Conservation (phyloP, 805 yeast species). For the Phaffomyces antillensis region DNA sequence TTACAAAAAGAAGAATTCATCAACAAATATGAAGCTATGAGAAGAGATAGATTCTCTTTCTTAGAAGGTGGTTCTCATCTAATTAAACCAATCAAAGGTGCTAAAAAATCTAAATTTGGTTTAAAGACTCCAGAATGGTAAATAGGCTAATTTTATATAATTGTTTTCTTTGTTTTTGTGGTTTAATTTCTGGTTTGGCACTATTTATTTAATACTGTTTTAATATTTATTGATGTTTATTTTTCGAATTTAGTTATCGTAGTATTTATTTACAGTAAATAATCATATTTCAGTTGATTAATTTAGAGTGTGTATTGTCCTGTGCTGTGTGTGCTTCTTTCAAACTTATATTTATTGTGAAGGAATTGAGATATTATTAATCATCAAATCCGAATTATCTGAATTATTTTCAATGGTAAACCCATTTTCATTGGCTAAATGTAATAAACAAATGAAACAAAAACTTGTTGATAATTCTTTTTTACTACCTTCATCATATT, state of each 20-base stretch:
- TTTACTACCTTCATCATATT: constrained; percentile 48
- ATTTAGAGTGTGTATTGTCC: neutral
- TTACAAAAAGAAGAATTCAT: constrained; percentile 82
- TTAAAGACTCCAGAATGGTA: constrained; percentile 72
- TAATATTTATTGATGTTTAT: neutral
- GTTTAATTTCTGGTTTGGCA: neutral
- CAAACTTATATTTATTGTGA: neutral
- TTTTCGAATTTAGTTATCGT: neutral
- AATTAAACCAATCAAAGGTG: constrained; percentile 56
- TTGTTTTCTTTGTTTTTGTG: neutral
- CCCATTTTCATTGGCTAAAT: constrained; percentile 83
- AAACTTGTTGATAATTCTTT: constrained; percentile 77
- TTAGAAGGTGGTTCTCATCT: constrained; percentile 81
- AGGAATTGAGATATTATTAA: constrained; percentile 2
- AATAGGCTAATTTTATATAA: constrained; percentile 2
- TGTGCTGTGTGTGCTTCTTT: too few relatives aligned
- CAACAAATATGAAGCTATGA: constrained; percentile 60
- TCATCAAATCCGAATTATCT: constrained; percentile 18
- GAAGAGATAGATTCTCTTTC: constrained; percentile 82
- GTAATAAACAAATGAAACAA: constrained; percentile 76
- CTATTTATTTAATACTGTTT: neutral
- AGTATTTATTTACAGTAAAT: neutral
- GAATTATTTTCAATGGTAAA: constrained; percentile 42
- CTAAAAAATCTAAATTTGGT: constrained; percentile 63
- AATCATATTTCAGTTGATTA: neutral